These are phyloP conservation scores for Hypericum perforatum DNA, from an alignment of 345 rosid genomes.

Conservation along the genomic window DNA sequence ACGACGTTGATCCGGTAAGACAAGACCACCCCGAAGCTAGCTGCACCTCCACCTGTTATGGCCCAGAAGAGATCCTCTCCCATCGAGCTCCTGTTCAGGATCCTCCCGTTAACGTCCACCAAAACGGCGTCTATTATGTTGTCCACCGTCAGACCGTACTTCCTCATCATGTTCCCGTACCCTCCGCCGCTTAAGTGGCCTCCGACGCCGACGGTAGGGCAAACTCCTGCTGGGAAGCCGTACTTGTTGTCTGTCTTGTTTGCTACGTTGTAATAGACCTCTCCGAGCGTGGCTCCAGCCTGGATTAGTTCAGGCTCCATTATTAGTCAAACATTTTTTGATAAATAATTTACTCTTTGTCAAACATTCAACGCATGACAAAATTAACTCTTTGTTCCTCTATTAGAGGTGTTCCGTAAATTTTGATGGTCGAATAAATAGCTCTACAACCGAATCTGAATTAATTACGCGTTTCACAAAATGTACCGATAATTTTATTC, in stretches of 20 bases:
- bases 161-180: background rate
- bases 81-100: constrained; percentile 4
- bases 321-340: too few relatives aligned
- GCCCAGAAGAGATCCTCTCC: constrained; percentile 10
- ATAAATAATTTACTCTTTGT: too few relatives aligned
- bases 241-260: constrained; percentile 6
- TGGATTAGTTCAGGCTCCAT: background rate
- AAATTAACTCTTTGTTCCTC: too few relatives aligned
- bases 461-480: too few relatives aligned
- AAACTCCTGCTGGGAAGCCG: constrained; percentile 11
- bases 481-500: too few relatives aligned
- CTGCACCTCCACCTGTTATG: constrained; percentile 10
- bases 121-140: constrained; percentile 1
- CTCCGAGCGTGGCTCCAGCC: constrained; percentile 10
- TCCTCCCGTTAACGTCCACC: constrained; percentile 3
- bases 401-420: too few relatives aligned
- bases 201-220: constrained; percentile 6
- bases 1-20: constrained; percentile 10
- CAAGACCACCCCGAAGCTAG: constrained; percentile 11
- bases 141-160: constrained; percentile 6
- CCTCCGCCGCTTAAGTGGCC: constrained; percentile 12
- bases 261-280: constrained; percentile 9
- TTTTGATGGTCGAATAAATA: too few relatives aligned
- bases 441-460: too few relatives aligned
- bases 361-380: too few relatives aligned